Percentiles rank a stretch among this genome's conserved stretches.
These are phyloP conservation scores for Gossypium davidsonii DNA, from an alignment of 441 rosid genomes.

Conservation along the genomic window DNA sequence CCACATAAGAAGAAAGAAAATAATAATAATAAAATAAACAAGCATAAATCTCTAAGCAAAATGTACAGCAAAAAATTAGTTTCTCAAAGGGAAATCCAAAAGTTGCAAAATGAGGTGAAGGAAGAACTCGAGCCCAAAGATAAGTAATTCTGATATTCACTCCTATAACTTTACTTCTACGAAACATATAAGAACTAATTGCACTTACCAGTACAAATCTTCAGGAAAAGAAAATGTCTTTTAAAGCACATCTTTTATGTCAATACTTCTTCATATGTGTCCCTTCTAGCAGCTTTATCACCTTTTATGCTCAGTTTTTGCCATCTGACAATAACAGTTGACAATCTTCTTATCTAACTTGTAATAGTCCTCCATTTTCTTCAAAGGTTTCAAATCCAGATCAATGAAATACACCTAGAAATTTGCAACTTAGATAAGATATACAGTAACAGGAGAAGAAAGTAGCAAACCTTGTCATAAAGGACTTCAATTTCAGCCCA, in stretches of 20 bases:
- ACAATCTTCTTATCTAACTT: conserved; percentile 61
- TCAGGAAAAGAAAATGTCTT: background rate
- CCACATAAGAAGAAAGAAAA: background rate
- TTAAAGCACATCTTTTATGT: background rate
- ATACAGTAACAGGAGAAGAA: background rate
- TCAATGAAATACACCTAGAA: conserved; percentile 70
- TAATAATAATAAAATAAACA: background rate
- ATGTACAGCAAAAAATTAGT: background rate
- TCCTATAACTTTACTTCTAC: conserved; percentile 3
- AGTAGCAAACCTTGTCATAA: background rate
- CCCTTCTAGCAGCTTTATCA: conserved; percentile 12
- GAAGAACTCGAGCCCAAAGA: background rate
- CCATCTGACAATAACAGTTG: conserved; percentile 37
- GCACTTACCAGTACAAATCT: conserved; percentile 25
- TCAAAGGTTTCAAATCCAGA: conserved; percentile 77
- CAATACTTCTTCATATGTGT: conserved; percentile 10
- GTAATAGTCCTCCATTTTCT: conserved; percentile 70
- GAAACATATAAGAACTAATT: conserved; percentile 11
- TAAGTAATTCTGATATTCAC: background rate
- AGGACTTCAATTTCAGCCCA: background rate
- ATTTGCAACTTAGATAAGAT: conserved; percentile 19
- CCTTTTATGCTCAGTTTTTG: conserved; percentile 18
- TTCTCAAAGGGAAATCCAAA: conserved; percentile 1
- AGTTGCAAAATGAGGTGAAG: background rate
- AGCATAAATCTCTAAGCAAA: conserved; percentile 3